A percentile compares a stretch with the other conserved stretches of the same genome.
Evolutionary conservation across 2,329 filamentous ascomycete species (phyloP).

Genomic region (Diaporthe vaccinii): DNA sequence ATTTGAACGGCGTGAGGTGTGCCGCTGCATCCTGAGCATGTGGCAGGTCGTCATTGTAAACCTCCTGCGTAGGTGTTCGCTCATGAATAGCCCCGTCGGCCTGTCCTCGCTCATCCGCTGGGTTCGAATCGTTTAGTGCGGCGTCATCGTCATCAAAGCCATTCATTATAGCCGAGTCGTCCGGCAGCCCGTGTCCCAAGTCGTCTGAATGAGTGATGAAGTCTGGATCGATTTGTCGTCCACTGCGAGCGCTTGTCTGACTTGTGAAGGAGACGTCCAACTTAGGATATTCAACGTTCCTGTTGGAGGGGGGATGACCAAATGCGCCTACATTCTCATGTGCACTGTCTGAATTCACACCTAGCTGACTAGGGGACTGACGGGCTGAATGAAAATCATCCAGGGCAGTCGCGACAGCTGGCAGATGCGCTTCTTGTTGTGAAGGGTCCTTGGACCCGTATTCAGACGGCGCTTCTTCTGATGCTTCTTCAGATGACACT

Average conservation of each 20-base stretch:
- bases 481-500: slow-evolving; percentile 27
- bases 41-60: slow-evolving; percentile 12
- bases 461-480: slow-evolving; percentile 39
- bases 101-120: neutral
- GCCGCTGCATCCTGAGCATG: neutral
- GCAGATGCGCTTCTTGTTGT: slow-evolving; percentile 13
- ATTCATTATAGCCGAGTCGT: slow-evolving; percentile 25
- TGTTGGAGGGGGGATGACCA: neutral
- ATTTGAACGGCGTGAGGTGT: neutral
- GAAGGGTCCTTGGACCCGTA: slow-evolving; percentile 34
- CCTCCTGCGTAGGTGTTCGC: slow-evolving; percentile 18
- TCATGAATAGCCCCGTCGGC: neutral
- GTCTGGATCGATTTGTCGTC: slow-evolving; percentile 63
- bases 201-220: slow-evolving; percentile 50
- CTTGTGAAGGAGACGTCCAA: slow-evolving; percentile 52
- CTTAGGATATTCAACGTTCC: slow-evolving; percentile 48
- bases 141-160: slow-evolving; percentile 29
- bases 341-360: neutral
- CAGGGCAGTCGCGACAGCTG: neutral
- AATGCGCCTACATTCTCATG: neutral
- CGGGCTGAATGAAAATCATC: neutral
- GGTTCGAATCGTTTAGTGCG: neutral
- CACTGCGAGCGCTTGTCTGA: slow-evolving; percentile 59
- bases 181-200: slow-evolving; percentile 44
- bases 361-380: neutral